A percentile compares a stretch with the other conserved stretches of the same genome.
phyloP scores from a whole-genome alignment of 768 basidiomycete species.

The Mycena indigotica region DNA sequence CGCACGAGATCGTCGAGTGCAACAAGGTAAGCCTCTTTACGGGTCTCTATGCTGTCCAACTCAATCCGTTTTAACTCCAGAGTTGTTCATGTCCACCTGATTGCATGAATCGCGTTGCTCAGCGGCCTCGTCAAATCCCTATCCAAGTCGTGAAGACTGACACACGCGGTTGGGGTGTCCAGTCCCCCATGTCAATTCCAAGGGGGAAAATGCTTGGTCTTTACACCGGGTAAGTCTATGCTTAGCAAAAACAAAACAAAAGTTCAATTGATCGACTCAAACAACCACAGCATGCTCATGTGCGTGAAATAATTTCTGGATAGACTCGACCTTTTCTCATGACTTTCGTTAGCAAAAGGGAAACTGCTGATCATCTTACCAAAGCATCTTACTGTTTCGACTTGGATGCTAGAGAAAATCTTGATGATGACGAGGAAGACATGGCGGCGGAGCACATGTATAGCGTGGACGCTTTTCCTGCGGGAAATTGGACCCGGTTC shows the following conservation, averaged over 20 bases:
- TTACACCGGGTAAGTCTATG: constrained; percentile 60
- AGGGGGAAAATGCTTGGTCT: constrained; percentile 52
- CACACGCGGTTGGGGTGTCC: constrained; percentile 50
- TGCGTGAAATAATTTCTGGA: constrained; percentile 27
- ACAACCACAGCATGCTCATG: constrained; percentile 45
- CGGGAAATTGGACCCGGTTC: constrained; percentile 80
- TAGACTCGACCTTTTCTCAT: constrained; percentile 3
- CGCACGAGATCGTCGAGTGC: constrained; percentile 16
- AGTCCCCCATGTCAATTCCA: constrained; percentile 32
- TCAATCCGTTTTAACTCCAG: background rate
- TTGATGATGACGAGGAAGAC: constrained; percentile 14
- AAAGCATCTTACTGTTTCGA: constrained; percentile 60
- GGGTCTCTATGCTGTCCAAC: background rate
- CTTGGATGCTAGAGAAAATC: constrained; percentile 57
- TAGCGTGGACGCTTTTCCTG: constrained; percentile 56
- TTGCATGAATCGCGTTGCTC: constrained; percentile 50
- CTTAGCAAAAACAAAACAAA: background rate
- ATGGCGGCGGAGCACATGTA: constrained; percentile 41
- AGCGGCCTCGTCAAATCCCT: constrained; percentile 40
- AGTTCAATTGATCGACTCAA: background rate
- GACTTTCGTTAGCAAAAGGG: constrained; percentile 44
- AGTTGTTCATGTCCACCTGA: constrained; percentile 27
- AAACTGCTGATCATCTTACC: constrained; percentile 40
- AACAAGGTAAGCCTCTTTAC: constrained; percentile 8
- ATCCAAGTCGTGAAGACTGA: constrained; percentile 52